Conservation (phyloP, 2,329 filamentous ascomycete species). For the Pseudogymnoascus sp. region DNA sequence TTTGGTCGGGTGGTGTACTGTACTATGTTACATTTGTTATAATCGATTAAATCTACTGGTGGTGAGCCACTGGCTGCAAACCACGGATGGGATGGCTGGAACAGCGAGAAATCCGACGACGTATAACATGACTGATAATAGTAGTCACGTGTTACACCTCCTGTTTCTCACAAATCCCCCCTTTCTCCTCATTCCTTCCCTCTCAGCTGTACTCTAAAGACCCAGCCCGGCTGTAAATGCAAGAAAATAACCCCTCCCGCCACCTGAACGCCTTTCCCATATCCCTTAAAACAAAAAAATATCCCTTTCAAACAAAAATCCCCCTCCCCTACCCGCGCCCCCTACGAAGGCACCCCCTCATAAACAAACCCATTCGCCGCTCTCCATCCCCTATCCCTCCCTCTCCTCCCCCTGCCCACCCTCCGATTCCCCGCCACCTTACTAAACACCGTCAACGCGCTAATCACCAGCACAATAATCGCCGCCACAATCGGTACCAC, state of each 20-base stretch:
- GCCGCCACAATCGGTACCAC: conserved; percentile 50
- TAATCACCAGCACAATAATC: conserved; percentile 53
- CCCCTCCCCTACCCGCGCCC: background rate
- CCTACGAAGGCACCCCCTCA: conserved; percentile 46
- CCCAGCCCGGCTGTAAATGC: background rate
- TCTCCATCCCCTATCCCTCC: conserved; percentile 35
- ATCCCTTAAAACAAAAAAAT: background rate
- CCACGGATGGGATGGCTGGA: background rate
- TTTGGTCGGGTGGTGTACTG: background rate
- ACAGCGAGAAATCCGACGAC: background rate
- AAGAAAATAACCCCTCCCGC: background rate
- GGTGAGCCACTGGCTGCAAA: background rate
- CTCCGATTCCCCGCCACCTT: conserved; percentile 55
- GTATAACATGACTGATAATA: background rate
- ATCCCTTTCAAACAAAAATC: background rate
- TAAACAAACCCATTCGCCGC: no score
- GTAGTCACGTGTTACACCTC: background rate
- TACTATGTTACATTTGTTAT: background rate
- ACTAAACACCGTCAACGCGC: conserved; percentile 51
- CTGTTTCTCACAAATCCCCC: background rate
- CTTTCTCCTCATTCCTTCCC: background rate
- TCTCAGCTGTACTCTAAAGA: background rate
- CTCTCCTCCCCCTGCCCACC: conserved; percentile 42
- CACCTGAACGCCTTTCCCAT: background rate
- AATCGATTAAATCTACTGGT: no score